These are phyloP conservation scores for Drosera capensis DNA, from an alignment of 148 eudicot species.

Conservation along the genomic window DNA sequence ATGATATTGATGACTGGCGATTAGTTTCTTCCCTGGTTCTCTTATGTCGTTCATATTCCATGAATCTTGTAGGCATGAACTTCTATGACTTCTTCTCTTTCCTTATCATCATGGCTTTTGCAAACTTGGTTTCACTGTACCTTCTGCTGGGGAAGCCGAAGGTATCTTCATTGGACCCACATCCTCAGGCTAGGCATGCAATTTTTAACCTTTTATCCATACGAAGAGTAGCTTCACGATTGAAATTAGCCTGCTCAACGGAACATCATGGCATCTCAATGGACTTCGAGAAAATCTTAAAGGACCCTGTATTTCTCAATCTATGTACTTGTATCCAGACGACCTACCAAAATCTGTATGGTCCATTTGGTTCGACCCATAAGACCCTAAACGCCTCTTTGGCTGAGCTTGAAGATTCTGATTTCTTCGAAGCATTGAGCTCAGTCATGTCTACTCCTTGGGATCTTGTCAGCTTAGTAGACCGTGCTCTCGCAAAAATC, in stretches of 20 bases:
- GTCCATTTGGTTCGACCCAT: constrained; percentile 10
- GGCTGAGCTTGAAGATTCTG: constrained; percentile 10
- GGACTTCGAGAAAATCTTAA: constrained; percentile 17
- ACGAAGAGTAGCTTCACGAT: constrained; percentile 27
- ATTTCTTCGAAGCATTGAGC: constrained; percentile 7
- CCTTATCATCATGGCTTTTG: constrained; percentile 44
- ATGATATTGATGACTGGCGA: not conserved
- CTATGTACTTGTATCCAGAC: constrained; percentile 21
- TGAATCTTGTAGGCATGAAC: constrained; percentile 49
- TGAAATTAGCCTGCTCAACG: constrained; percentile 23
- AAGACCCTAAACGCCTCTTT: constrained; percentile 5
- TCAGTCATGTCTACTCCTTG: constrained; percentile 22
- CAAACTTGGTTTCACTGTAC: constrained; percentile 48
- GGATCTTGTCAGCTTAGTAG: constrained; percentile 35
- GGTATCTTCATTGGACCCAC: constrained; percentile 9
- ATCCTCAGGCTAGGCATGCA: constrained; percentile 23
- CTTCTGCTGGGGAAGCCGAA: constrained; percentile 10
- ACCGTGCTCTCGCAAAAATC: constrained; percentile 14
- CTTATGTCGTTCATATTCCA: not conserved
- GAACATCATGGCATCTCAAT: constrained; percentile 20
- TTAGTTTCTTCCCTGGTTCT: not conserved
- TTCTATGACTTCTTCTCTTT: constrained; percentile 77
- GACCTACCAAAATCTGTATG: constrained; percentile 33
- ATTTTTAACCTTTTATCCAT: constrained; percentile 38
- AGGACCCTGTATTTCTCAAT: constrained; percentile 38